phyloP scores from a whole-genome alignment of 768 basidiomycete genomes.

The Dioszegia aurantiaca region DNA sequence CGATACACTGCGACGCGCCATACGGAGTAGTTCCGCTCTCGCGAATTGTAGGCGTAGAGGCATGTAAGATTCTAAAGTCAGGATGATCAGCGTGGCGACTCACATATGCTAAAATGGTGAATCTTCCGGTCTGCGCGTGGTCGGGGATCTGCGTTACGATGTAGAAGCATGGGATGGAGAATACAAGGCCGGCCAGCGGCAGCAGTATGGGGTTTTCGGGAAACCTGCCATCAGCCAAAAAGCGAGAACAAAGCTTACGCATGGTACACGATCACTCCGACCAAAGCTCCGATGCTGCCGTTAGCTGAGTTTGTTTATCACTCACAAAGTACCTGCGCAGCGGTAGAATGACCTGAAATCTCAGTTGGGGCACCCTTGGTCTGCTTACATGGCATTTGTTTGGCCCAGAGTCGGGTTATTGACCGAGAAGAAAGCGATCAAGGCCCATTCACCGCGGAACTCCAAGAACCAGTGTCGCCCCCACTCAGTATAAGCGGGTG shows the following conservation, averaged over 20 bases:
- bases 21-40: constrained; percentile 64
- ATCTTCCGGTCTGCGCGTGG: constrained; percentile 40
- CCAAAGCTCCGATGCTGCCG: constrained; percentile 69
- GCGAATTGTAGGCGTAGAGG: constrained; percentile 67
- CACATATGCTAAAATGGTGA: constrained; percentile 43
- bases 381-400: constrained; percentile 74
- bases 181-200: constrained; percentile 71
- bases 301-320: constrained; percentile 6
- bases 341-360: constrained; percentile 65
- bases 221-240: constrained; percentile 54
- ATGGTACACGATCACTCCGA: constrained; percentile 70
- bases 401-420: constrained; percentile 54
- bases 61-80: constrained; percentile 82
- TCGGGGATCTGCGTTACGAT: constrained; percentile 63
- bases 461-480: constrained; percentile 75
- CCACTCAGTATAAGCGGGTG: constrained; percentile 79
- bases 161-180: constrained; percentile 86
- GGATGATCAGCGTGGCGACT: constrained; percentile 62
- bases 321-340: constrained; percentile 78
- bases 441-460: constrained; percentile 90
- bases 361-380: background rate
- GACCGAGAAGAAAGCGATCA: constrained; percentile 70
- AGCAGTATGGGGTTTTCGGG: constrained; percentile 72
- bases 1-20: constrained; percentile 71
- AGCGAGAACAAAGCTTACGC: constrained; percentile 43